Base-by-base conservation (phyloP, 495 filamentous ascomycete species). In the Tetracladium setigerum region DNA sequence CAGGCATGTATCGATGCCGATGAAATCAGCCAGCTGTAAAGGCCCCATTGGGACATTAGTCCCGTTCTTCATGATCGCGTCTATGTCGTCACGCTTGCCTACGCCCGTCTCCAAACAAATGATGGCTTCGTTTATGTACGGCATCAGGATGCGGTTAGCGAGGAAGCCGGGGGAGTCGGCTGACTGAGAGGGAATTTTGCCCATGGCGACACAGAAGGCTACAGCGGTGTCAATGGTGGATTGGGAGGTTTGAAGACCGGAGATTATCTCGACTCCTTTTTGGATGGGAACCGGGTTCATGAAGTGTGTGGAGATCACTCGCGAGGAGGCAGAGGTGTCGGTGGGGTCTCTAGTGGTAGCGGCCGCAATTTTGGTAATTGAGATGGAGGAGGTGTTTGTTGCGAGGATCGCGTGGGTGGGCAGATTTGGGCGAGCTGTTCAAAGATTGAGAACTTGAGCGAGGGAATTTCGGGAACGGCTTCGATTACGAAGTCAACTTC, bases 271-370 rank as follows among this genome's bases (percentile, higher is more conserved):
- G 5, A 99, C 92, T 38, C 92, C 92, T 66, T 95, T 95, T 61
- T 96, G 94, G 3, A 99, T 67, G 1, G 92, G 94, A 0, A 99
- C 92, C 0, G 92, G 92, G 72, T 99, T 99, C 92, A 99, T 99
- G 69, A 99, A 99, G 66, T 99, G 92, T 39, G 94, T 97, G 42
- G 86, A 86, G 40, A 99, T 79, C 1, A 99, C 92, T 34, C 94
- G 82, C 22, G 88, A 89, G 38, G 88, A 80, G 24, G 84, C 85
- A 43, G 84, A 82, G 27, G 84, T 80, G 63, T 95, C 85, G 8
- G 64, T 89, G 0, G 88, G 83, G 59, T 90, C 77, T 41, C 67
- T 65, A 3, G 82, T 84, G 1, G 90, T 87, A 12, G 92, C 78
- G 16, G 87, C 86, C 27, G 92, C 92, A 55, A 99, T 95, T 63